Evolutionary conservation across 805 yeast genomes (phyloP).

Genomic region (Lipomyces yamadae): DNA sequence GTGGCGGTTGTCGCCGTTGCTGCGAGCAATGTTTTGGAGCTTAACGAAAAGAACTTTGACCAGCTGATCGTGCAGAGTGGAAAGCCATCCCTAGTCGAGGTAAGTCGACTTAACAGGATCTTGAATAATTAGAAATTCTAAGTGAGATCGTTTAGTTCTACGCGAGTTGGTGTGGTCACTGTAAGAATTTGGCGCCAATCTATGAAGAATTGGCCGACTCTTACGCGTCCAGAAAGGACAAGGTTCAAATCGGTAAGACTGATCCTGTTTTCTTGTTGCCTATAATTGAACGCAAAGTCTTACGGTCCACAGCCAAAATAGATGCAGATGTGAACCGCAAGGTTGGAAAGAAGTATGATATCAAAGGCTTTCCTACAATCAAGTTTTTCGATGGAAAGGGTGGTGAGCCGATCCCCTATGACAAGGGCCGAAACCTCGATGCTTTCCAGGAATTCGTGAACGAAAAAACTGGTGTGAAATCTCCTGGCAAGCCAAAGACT

Average conservation of each 20-base stretch:
- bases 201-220: constrained; percentile 65
- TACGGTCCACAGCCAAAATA: constrained; percentile 72
- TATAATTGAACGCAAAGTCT: not conserved
- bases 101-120: constrained; percentile 10
- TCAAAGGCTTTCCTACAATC: constrained; percentile 85
- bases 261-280: constrained; percentile 48
- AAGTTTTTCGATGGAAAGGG: constrained; percentile 44
- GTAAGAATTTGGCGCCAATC: constrained; percentile 71
- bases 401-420: constrained; percentile 39
- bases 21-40: constrained; percentile 47
- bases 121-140: not conserved
- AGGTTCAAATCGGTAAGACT: constrained; percentile 70
- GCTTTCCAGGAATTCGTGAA: constrained; percentile 60
- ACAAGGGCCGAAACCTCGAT: constrained; percentile 54
- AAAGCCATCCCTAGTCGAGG: constrained; percentile 61
- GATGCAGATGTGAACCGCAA: constrained; percentile 70
- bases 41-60: constrained; percentile 57
- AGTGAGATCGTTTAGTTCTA: constrained; percentile 52
- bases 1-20: constrained; percentile 17
- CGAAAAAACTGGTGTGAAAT: constrained; percentile 37
- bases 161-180: constrained; percentile 83
- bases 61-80: constrained; percentile 57
- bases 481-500: constrained; percentile 18
- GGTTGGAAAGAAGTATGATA: constrained; percentile 66
- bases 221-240: constrained; percentile 50